Evolutionary conservation across 2,329 filamentous ascomycete genomes (phyloP), one percentile per base, ranked within the genome.

Genomic region (Magnaporthales sp.): DNA sequence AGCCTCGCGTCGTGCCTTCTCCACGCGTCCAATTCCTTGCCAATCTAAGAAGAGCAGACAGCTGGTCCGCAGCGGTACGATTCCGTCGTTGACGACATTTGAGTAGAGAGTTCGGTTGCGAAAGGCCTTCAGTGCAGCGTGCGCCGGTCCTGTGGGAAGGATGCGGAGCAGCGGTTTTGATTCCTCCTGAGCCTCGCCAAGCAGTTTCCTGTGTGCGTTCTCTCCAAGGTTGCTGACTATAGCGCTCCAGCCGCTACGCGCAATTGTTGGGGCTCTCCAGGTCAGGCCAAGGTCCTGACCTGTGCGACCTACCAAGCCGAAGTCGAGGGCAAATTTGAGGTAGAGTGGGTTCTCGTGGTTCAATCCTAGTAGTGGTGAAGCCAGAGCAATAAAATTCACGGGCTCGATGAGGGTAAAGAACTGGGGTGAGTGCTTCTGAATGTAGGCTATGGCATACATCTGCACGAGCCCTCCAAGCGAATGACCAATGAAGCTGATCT

Each of bases 271-370:
- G 15, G 94, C 89, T 72, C 92, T 87, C 95, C 95, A 99, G 0
- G 93, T 97, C 68, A 99, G 80, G 26, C 95, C 95, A 9, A 99
- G 83, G 78, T 99, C 95, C 76, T 98, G 92, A 8, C 95, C 95
- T 2, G 95, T 97, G 66, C 94, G 86, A n/a, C 95, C 95, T 15
- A 99, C 94, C 1, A 99, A 84, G 0, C 95, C 95, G 78, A 98
- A 96, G 75, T 99, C 95, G 3, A 99, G 81, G 0, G 95, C 95
- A 76, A 99, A 98, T 73, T 93, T 96, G 77, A 99, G 91, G 75
- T 99, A 99, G 67, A 98, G 83, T 0, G 95, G 95, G 72, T 99
- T 99, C 75, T 99, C 95, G 75, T 99, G 97, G 77, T 94, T 98
- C 51, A 98, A 80, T 0, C 94, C 94, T 1, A 98, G 80, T 70